A percentile compares a stretch with the other conserved stretches of the same genome.
Evolutionary conservation across 257 asterid species (phyloP).

Genomic region (Nicotiana knightiana): DNA sequence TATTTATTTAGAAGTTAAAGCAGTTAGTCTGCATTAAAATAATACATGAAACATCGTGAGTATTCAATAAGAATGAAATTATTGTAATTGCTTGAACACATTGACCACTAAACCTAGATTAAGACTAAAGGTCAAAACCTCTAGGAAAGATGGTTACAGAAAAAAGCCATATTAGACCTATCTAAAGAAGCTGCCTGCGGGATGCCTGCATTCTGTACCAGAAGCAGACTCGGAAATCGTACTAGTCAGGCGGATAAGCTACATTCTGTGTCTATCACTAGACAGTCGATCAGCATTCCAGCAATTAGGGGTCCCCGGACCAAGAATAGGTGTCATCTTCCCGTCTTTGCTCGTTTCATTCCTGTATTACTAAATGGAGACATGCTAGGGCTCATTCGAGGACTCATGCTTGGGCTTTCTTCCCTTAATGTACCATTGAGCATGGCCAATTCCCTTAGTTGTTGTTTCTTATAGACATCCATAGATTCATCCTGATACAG

Average conservation of each 20-base stretch:
- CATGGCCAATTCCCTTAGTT: conserved; percentile 70
- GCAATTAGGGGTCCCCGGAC: background rate
- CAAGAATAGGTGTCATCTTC: conserved; percentile 23
- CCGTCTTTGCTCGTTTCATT: conserved; percentile 77
- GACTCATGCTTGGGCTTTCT: conserved; percentile 77
- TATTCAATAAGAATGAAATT: background rate
- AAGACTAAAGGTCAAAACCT: conserved; percentile 9
- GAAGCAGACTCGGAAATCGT: background rate
- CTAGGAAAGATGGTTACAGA: conserved; percentile 2
- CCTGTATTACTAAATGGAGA: conserved; percentile 63
- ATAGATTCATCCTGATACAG: conserved; percentile 52
- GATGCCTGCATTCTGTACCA: conserved; percentile 4
- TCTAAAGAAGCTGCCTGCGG: background rate
- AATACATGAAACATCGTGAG: background rate
- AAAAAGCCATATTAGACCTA: background rate
- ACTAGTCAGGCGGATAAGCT: background rate
- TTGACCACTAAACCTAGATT: conserved; percentile 12
- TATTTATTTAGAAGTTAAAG: conserved; percentile 7
- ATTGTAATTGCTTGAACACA: conserved; percentile 2
- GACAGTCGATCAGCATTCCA: background rate
- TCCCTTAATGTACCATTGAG: conserved; percentile 67
- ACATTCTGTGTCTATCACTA: background rate
- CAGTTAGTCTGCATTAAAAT: conserved; percentile 3
- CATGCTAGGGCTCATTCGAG: conserved; percentile 81
- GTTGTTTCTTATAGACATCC: conserved; percentile 72